These are phyloP conservation scores for Hypholoma fasciculare DNA, from an alignment of 768 basidiomycete genomes.

Conservation along the genomic window DNA sequence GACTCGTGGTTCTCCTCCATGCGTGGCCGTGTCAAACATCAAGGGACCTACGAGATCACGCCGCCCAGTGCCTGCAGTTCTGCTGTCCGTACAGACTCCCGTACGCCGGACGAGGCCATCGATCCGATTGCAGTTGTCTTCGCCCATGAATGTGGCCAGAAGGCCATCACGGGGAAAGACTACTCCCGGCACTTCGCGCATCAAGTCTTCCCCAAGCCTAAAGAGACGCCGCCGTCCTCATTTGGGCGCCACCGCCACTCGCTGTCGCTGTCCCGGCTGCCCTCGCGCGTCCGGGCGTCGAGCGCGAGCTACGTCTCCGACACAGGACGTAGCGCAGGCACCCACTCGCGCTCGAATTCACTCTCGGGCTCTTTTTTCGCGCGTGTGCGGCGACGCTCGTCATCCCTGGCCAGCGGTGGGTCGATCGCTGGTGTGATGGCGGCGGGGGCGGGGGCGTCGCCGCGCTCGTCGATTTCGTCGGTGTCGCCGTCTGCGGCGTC, in stretches of 20 bases:
- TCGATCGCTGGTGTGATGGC: not conserved
- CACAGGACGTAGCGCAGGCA: not conserved
- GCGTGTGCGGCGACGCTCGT: not conserved
- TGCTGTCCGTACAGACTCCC: not conserved
- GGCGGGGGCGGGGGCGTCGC: not conserved
- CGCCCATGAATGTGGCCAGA: slow-evolving; percentile 17
- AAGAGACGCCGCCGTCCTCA: not conserved
- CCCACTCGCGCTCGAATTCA: slow-evolving; percentile 3
- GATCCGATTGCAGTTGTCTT: not conserved
- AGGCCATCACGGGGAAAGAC: slow-evolving; percentile 18
- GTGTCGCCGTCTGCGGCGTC: not conserved
- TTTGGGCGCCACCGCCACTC: not conserved
- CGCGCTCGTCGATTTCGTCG: slow-evolving; percentile 6
- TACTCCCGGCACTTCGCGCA: slow-evolving; percentile 13
- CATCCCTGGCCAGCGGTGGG: not conserved
- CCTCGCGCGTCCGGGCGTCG: not conserved
- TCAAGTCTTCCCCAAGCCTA: not conserved
- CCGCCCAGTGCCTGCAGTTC: not conserved
- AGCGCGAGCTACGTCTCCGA: not conserved
- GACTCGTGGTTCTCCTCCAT: slow-evolving; percentile 37
- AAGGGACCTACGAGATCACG: slow-evolving; percentile 27
- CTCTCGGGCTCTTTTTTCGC: not conserved
- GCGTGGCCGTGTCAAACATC: slow-evolving; percentile 29
- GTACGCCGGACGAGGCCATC: not conserved
- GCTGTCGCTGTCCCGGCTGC: not conserved